Base-by-base conservation (phyloP, 179 eudicot species). In the Dionaea muscipula region DNA sequence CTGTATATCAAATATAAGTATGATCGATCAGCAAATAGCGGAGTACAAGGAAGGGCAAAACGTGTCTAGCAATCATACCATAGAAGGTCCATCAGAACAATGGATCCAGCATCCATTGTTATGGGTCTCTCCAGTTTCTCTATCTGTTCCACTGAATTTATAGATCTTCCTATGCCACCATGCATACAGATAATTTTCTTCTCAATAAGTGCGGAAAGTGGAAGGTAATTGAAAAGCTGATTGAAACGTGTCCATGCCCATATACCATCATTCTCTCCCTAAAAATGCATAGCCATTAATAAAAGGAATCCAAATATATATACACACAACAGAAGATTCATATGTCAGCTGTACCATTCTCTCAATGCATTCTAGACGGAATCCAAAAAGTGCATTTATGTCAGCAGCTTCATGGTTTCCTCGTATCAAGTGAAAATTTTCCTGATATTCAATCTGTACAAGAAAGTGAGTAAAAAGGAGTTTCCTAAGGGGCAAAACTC, bases 381-480 rank as follows among this genome's bases (percentile, higher is more conserved):
- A 89, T 43, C 97, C 97, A 78, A 89, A 89, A 47, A 89, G 89
- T 47, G 93, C 93, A 65, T 89, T 89, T 49, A 89, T 85, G 60
- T 89, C 97, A 60, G 97, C 89, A 61, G 97, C 97, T 74, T 89
- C 97, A 62, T 89, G 97, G 74, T 89, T 89, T 58, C 97, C 97
- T 26, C 97, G 95, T 62, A 85, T 89, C 83, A 89, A 70, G 72
- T 81, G 84, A 63, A 89, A 78, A 78, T 75, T 83, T 39, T 85
- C 97, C 28, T 93, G 97, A 74, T 83, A 77, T 66, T 85, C 88
- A 54, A 89, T 89, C 97, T 89, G 76, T 72, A 65, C 45, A 26
- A 61, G 37, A 51, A 16, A 26, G 15, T 51, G 7, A 60, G 26
- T 44, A 16, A 68, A 26, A 46, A 53, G 33, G 43, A 56, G 31